These are phyloP conservation scores for Cercospora sesami DNA, from an alignment of 2,329 filamentous ascomycete genomes.

Conservation along the genomic window DNA sequence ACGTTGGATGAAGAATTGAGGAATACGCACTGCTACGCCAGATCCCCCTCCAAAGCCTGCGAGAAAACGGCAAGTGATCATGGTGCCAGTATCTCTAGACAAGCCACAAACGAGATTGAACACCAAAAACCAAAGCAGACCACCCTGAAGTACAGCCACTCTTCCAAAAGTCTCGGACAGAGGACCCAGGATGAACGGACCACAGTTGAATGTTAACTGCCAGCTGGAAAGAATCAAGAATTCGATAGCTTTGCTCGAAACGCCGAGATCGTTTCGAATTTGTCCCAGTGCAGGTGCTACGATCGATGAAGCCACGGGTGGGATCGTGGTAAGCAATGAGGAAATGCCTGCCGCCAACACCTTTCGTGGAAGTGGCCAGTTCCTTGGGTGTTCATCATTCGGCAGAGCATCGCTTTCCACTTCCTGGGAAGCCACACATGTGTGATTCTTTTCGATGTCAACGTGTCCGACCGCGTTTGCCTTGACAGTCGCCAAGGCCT, in stretches of 20 bases:
- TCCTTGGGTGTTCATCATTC: background rate
- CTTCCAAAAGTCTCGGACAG: constrained; percentile 40
- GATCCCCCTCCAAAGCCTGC: constrained; percentile 35
- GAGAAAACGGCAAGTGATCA: constrained; percentile 38
- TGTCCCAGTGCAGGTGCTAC: background rate
- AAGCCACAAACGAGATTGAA: constrained; percentile 36
- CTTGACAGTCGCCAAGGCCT: background rate
- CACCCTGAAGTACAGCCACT: constrained; percentile 31
- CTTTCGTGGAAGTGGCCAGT: background rate
- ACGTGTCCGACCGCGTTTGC: background rate
- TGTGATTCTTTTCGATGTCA: background rate
- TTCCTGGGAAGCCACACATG: background rate
- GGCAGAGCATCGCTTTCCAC: background rate
- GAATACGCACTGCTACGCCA: constrained; percentile 46
- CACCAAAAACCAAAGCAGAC: constrained; percentile 35
- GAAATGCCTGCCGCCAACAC: background rate
- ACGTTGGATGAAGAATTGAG: constrained; percentile 38
- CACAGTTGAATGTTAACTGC: constrained; percentile 21
- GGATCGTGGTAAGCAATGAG: background rate
- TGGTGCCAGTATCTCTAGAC: constrained; percentile 29
- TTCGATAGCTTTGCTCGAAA: background rate
- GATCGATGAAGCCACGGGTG: background rate
- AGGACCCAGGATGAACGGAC: constrained; percentile 46
- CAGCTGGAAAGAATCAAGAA: background rate
- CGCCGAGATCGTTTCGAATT: background rate